These are phyloP conservation scores for Fusarium penzigii DNA, from an alignment of 2,329 filamentous ascomycete genomes.

Conservation along the genomic window DNA sequence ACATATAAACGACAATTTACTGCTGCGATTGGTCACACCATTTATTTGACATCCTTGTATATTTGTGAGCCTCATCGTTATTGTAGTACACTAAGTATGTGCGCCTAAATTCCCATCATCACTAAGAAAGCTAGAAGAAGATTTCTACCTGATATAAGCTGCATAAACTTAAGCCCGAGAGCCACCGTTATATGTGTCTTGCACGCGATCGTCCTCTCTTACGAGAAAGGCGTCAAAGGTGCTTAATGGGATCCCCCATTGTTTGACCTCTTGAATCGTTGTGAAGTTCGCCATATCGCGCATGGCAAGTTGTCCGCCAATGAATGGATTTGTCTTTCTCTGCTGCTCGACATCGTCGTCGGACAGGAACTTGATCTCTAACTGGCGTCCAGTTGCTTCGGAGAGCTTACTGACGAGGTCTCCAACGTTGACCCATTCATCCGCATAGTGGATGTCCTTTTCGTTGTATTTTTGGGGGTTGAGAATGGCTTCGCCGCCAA, in stretches of 20 bases:
- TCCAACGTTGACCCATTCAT: conserved; percentile 40
- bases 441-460: conserved; percentile 42
- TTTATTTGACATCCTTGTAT: too few species aligned
- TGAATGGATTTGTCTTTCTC: conserved; percentile 38
- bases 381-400: conserved; percentile 33
- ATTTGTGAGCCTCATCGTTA: too few species aligned
- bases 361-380: conserved; percentile 41
- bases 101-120: too few species aligned
- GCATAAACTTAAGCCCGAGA: background rate
- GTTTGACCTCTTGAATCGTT: conserved; percentile 36
- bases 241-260: conserved; percentile 43
- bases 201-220: conserved; percentile 37
- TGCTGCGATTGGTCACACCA: background rate
- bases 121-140: too few species aligned
- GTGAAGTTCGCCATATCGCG: conserved; percentile 37
- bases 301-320: conserved; percentile 39
- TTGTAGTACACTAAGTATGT: too few species aligned
- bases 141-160: background rate
- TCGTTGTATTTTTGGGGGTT: conserved; percentile 42
- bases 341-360: conserved; percentile 42
- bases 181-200: conserved; percentile 29
- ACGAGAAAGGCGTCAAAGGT: conserved; percentile 46
- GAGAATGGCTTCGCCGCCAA: conserved; percentile 45
- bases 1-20: background rate
- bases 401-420: conserved; percentile 40